Base-by-base conservation (phyloP, 495 filamentous ascomycete species). In the Penicillium lagena region DNA sequence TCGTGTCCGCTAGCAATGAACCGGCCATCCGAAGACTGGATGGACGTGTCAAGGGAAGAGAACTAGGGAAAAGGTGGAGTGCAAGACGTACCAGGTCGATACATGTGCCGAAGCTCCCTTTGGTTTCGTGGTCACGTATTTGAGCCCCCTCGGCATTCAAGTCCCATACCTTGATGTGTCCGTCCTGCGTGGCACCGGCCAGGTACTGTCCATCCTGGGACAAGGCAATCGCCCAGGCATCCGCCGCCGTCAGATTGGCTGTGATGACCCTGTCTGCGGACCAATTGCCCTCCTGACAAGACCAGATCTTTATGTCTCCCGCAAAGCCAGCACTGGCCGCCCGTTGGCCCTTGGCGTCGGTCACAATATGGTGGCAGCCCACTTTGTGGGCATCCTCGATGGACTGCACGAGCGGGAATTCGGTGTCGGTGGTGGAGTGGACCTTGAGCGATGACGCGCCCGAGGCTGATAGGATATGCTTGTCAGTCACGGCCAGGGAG, bases 1-100 rank as follows among this genome's bases (percentile, higher is more conserved):
- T 95, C 82, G 64, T 98, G 94, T 0, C 93, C 93, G 45, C 83
- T 90, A 8, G 91, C 93, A 38, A 90, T 89, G 54, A 91, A 81
- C 45, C 77, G 79, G 41, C 90, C 91, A 64, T 98, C 85, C 28
- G 74, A 46, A 40, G 81, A 85, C 81, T 85, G 45, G 29, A 39
- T 8, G 12, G 29, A 35, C 17, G 47, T 5, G 53, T 56, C 12
- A 54, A 42, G 13, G 22, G 4, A 22, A 22, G 37, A 12, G n/a
- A 46, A 13, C 7, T 30, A 40, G n/a, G 54, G 40, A 4, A 7
- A 12, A 12, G 9, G 35, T 40, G 15, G n/a, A 14, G 12, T 36
- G 3, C 30, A 34, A 1, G 33, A 37, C 69, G 42, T 65, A 86
- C 83, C 59, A 96, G 60, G 60, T 95, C 91, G 42, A 98, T 80